Evolutionary conservation across 192 early-diverging fungal genomes (phyloP).

Genomic region (Phycomyces blakesleeanus): DNA sequence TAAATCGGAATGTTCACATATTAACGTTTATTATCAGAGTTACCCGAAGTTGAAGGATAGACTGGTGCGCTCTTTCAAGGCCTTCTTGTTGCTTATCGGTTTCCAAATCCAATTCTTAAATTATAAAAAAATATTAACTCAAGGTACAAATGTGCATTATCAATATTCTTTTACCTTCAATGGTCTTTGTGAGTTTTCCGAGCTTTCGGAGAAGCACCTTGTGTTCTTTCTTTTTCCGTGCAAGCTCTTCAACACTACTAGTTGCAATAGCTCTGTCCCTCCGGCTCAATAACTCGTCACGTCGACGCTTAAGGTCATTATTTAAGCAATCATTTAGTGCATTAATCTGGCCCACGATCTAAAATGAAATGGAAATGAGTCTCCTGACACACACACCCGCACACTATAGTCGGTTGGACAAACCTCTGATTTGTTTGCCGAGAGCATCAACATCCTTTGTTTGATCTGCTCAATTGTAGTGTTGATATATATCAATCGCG

Average conservation of each 20-base stretch:
- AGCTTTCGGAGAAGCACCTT: conserved; percentile 27
- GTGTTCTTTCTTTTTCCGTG: conserved; percentile 30
- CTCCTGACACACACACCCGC: too few relatives aligned
- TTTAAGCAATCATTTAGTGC: conserved; percentile 70
- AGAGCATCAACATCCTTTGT: conserved; percentile 50
- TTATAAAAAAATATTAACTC: background rate
- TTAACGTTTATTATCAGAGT: background rate
- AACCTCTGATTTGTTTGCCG: conserved; percentile 54
- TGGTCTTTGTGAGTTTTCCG: conserved; percentile 29
- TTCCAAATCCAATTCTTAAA: conserved; percentile 25
- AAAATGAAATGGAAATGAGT: conserved; percentile 15
- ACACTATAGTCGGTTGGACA: background rate
- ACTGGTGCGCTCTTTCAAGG: background rate
- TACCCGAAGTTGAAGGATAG: background rate
- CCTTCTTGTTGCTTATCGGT: conserved; percentile 12
- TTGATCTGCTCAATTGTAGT: conserved; percentile 53
- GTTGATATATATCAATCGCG: conserved; percentile 44
- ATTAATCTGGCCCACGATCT: conserved; percentile 71
- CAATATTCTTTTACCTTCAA: conserved; percentile 32
- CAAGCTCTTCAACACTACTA: conserved; percentile 41
- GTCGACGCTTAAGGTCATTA: conserved; percentile 61
- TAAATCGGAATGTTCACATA: background rate
- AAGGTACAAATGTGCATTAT: background rate
- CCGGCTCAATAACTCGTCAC: conserved; percentile 64
- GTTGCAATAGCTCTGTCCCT: conserved; percentile 48